These are phyloP conservation scores for Tetrahymena thermophila DNA, from an alignment of 73 alveolate species.

Conservation along the genomic window DNA sequence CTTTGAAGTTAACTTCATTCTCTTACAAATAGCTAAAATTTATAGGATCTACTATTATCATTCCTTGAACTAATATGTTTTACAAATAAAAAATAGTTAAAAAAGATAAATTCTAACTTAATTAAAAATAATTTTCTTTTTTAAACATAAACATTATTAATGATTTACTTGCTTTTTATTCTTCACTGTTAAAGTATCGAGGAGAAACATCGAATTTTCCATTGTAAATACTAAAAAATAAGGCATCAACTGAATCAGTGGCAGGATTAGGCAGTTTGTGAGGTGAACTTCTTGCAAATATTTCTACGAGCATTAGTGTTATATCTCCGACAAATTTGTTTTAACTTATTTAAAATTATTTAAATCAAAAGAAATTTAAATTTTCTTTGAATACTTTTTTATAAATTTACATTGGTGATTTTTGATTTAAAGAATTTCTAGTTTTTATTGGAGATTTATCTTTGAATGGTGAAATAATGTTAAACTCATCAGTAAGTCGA, in stretches of 20 bases:
- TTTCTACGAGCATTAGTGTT: not conserved
- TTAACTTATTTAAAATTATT: not conserved
- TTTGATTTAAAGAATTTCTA: not conserved
- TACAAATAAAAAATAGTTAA: too few species aligned
- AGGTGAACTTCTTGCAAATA: not conserved
- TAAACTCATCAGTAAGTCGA: not conserved
- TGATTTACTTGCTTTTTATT: not conserved
- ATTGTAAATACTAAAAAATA: not conserved
- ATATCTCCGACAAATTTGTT: not conserved
- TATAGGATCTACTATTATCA: constrained; percentile 5
- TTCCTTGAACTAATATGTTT: not conserved
- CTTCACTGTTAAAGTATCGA: not conserved
- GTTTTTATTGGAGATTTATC: not conserved
- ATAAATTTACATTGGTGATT: not conserved
- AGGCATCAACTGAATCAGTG: not conserved
- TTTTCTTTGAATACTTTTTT: not conserved
- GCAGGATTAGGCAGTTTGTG: not conserved
- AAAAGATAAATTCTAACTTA: too few species aligned
- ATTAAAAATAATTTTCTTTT: too few species aligned
- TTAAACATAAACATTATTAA: too few species aligned
- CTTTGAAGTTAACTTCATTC: not conserved
- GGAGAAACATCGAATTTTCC: not conserved
- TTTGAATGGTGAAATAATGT: not conserved
- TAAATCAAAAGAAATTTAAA: not conserved
- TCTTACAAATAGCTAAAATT: not conserved